Evolutionary conservation across 257 asterid genomes (phyloP).

Genomic region (Dorcoceras hygrometricum): DNA sequence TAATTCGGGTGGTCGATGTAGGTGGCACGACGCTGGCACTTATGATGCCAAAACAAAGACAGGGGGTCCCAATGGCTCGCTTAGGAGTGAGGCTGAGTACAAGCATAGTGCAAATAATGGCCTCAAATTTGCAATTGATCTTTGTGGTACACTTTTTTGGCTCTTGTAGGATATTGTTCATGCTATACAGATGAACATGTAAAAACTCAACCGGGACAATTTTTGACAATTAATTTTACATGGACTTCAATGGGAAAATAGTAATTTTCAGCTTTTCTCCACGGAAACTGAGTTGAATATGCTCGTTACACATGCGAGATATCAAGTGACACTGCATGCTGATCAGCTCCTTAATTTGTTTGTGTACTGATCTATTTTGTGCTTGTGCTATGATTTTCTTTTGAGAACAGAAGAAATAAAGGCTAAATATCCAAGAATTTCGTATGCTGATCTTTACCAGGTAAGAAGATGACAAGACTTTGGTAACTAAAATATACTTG

Average conservation of each 20-base stretch:
- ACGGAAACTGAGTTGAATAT: no score
- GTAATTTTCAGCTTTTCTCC: no score
- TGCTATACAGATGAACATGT: no score
- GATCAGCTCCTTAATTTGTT: background rate
- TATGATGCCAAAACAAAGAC: conserved; percentile 71
- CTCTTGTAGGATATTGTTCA: background rate
- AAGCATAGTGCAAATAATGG: conserved; percentile 67
- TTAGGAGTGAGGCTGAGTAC: conserved; percentile 55
- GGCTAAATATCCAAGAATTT: conserved; percentile 61
- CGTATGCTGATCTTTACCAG: conserved; percentile 94
- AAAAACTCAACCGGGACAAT: no score
- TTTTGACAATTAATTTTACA: no score
- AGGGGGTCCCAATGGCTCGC: conserved; percentile 96
- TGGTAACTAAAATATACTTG: background rate
- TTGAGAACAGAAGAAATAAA: conserved; percentile 64
- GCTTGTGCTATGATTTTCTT: conserved; percentile 22
- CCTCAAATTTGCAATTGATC: conserved; percentile 60
- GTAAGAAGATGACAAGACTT: conserved; percentile 30
- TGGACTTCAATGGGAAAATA: no score
- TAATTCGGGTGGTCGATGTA: conserved; percentile 27
- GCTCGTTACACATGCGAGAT: no score
- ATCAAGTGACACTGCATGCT: background rate
- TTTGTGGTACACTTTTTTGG: conserved; percentile 50
- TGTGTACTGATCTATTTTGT: conserved; percentile 13
- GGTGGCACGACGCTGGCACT: conserved; percentile 98